phyloP scores from a whole-genome alignment of 2,329 filamentous ascomycete species.

The Venturia nashicola region DNA sequence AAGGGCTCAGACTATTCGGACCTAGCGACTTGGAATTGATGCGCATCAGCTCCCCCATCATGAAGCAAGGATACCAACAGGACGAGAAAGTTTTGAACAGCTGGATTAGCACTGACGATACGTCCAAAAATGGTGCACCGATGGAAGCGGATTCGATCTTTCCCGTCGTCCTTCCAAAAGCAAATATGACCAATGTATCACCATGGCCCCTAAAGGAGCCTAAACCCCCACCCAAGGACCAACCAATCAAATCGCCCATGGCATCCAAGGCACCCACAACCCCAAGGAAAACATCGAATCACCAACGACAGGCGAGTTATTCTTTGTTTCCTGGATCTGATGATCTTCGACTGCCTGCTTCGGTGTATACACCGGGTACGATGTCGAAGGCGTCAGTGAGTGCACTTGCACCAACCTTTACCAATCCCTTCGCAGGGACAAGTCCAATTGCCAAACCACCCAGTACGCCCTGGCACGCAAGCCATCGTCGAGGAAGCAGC shows the following conservation, averaged over 20 bases:
- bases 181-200: background rate
- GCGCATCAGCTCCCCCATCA: constrained; percentile 27
- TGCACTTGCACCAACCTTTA: background rate
- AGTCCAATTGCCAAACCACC: constrained; percentile 19
- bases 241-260: background rate
- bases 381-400: background rate
- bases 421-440: constrained; percentile 1
- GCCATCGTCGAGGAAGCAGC: constrained; percentile 49
- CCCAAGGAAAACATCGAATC: background rate
- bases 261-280: background rate
- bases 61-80: constrained; percentile 11
- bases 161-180: background rate
- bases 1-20: constrained; percentile 31
- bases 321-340: constrained; percentile 27
- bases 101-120: background rate
- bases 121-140: background rate
- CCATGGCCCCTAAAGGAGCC: constrained; percentile 13
- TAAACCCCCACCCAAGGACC: constrained; percentile 15
- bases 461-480: constrained; percentile 18
- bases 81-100: background rate
- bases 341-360: constrained; percentile 26
- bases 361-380: constrained; percentile 19
- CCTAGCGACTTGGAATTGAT: constrained; percentile 27
- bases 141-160: background rate
- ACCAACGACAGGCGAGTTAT: constrained; percentile 16